Conservation (phyloP, 2,329 filamentous ascomycete species). For the Aphanocladium album region DNA sequence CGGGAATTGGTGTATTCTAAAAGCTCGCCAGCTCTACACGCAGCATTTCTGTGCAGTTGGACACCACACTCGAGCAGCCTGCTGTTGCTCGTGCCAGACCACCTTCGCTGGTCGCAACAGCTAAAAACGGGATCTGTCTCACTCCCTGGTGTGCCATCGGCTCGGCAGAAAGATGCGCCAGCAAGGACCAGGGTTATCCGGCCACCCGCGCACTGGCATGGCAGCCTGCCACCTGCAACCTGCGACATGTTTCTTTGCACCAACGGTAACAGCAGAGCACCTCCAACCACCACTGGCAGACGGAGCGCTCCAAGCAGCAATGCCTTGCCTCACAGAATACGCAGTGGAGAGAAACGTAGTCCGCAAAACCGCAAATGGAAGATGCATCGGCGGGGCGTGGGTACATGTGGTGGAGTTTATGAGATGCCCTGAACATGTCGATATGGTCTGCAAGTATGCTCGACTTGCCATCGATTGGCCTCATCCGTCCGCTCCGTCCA, state of each 20-base stretch:
- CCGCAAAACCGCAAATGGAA: conserved; percentile 8
- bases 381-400: conserved; percentile 13
- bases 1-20: neutral
- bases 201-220: neutral
- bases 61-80: neutral
- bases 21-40: neutral
- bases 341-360: conserved; percentile 7
- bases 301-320: neutral
- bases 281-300: neutral
- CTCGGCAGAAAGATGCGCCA: conserved; percentile 12
- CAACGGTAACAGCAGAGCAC: neutral
- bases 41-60: neutral
- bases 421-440: conserved; percentile 3
- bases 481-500: neutral
- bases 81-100: too few species aligned
- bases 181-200: conserved; percentile 7
- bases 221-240: neutral
- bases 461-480: neutral
- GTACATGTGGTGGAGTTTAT: conserved; percentile 4
- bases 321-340: neutral
- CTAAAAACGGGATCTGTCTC: conserved; percentile 5
- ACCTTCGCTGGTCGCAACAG: neutral
- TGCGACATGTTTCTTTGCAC: neutral
- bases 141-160: conserved; percentile 8
- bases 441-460: neutral